A percentile compares a stretch with the other conserved stretches of the same genome.
phyloP scores from a whole-genome alignment of 768 basidiomycete species.

The Collybia nuda region DNA sequence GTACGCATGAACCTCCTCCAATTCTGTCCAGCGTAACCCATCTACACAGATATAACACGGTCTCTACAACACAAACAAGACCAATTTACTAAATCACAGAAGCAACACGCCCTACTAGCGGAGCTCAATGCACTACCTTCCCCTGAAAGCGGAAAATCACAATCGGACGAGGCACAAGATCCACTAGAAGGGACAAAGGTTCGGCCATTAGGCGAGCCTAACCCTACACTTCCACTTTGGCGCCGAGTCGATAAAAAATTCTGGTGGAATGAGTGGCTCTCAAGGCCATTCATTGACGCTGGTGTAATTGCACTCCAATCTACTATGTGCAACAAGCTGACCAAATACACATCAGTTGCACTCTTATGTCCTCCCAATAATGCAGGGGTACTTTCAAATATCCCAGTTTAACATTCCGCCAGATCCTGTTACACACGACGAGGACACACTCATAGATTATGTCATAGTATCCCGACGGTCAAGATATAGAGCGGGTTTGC shows the following conservation, averaged over 20 bases:
- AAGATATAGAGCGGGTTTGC: conserved; percentile 84
- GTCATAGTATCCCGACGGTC: conserved; percentile 84
- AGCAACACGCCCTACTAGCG: conserved; percentile 57
- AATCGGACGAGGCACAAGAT: conserved; percentile 5
- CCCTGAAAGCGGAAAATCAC: conserved; percentile 20
- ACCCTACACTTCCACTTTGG: conserved; percentile 84
- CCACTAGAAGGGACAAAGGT: conserved; percentile 30
- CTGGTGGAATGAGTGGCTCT: conserved; percentile 96
- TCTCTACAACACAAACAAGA: conserved; percentile 82
- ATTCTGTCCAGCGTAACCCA: neutral
- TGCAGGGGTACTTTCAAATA: conserved; percentile 90
- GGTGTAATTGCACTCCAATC: conserved; percentile 52
- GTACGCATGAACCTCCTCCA: conserved; percentile 35
- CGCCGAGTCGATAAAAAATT: conserved; percentile 85
- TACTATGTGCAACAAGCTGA: neutral
- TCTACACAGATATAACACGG: conserved; percentile 68
- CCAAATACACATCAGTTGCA: conserved; percentile 54
- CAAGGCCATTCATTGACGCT: conserved; percentile 81
- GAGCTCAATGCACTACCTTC: conserved; percentile 55
- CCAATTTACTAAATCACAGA: conserved; percentile 53
- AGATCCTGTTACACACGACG: conserved; percentile 39
- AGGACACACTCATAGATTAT: conserved; percentile 67
- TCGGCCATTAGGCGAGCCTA: conserved; percentile 67
- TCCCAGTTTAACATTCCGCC: conserved; percentile 64
- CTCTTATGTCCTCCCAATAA: conserved; percentile 83